Evolutionary conservation across 805 yeast genomes (phyloP).

Genomic region (Lachancea quebecensis): DNA sequence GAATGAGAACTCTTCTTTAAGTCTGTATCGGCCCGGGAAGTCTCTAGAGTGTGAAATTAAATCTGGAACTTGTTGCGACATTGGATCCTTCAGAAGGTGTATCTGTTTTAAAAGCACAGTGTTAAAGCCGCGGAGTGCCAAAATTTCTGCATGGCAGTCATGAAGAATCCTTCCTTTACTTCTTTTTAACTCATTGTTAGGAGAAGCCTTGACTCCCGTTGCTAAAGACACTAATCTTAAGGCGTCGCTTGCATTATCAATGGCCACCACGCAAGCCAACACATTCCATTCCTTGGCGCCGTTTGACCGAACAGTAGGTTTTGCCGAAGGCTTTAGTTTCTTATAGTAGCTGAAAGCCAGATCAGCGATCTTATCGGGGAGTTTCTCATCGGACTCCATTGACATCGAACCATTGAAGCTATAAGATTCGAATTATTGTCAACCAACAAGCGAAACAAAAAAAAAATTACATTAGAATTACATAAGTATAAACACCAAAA

Average conservation of each 20-base stretch:
- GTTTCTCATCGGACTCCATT: not conserved
- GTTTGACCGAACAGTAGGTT: conserved; percentile 56
- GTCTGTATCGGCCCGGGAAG: conserved; percentile 17
- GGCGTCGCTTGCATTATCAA: conserved; percentile 17
- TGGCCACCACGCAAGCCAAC: conserved; percentile 61
- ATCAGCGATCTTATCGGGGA: conserved; percentile 18
- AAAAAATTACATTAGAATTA: not conserved
- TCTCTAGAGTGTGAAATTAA: conserved; percentile 4
- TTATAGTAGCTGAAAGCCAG: conserved; percentile 26
- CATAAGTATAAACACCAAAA: too few relatives aligned
- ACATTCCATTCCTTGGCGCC: conserved; percentile 79
- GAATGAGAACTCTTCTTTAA: conserved; percentile 38
- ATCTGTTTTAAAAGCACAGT: conserved; percentile 47
- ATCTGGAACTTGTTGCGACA: conserved; percentile 5
- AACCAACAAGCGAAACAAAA: not conserved
- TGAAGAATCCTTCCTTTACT: conserved; percentile 62
- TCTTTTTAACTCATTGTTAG: conserved; percentile 41
- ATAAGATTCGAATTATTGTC: not conserved
- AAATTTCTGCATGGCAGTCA: conserved; percentile 86
- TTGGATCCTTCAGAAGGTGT: not conserved
- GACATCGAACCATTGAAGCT: not conserved
- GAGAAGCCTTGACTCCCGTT: conserved; percentile 79
- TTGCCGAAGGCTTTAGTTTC: conserved; percentile 37
- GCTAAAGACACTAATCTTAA: conserved; percentile 44
- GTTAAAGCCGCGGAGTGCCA: conserved; percentile 68